Base-by-base conservation (phyloP, 2,329 filamentous ascomycete species). In the Hymenoscyphus linearis region DNA sequence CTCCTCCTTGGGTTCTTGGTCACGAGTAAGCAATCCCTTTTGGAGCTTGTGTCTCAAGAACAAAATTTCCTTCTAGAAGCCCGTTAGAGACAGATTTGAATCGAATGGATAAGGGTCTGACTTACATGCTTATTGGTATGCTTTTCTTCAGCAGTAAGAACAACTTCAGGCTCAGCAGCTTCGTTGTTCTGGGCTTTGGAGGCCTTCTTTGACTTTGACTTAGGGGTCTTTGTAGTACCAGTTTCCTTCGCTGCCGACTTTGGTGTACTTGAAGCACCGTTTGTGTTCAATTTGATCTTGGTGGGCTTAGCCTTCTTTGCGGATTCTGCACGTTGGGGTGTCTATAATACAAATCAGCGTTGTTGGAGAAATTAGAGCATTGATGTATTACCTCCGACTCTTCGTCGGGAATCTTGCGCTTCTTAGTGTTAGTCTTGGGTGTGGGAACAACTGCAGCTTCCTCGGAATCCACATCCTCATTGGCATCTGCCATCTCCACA, bases 11-110 rank as follows among this genome's bases (percentile, higher is more conserved):
- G 93, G 93, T 55, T 87, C 84, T 68, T 90, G 85, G 67, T 96
- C 92, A 62, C 90, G 85, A 25, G 89, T 90, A 52, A 99, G 81
- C 69, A 99, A 92, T 0, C 93, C 93, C 74, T 96, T 96, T 73
- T 99, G 95, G 36, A 99, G 85, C 74, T 93, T 91, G 77, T 99
- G 93, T 65, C 95, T 89, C 44, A 97, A 83, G 75, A 96, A 98
- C 35, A 97, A 79, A n/a, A 99, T 91, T 68, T 90, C 86, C 67
- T 85, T 87, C 82, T 89, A 66, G 59, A 35, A 26, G 44, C 6
- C 4, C 57, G 65, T 82, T 69, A 82, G 76, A 57, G 18, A 4
- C 16, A 14, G 34, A 2, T 47, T 16, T 22, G 53, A 44, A 13
- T 52, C 10, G 12, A 5, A 18, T 22, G n/a, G 26, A 16, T 40